Evolutionary conservation across 2,329 filamentous ascomycete species (phyloP), one percentile per base, ranked within the genome.

Genomic region (Sporothrix dimorphospora): DNA sequence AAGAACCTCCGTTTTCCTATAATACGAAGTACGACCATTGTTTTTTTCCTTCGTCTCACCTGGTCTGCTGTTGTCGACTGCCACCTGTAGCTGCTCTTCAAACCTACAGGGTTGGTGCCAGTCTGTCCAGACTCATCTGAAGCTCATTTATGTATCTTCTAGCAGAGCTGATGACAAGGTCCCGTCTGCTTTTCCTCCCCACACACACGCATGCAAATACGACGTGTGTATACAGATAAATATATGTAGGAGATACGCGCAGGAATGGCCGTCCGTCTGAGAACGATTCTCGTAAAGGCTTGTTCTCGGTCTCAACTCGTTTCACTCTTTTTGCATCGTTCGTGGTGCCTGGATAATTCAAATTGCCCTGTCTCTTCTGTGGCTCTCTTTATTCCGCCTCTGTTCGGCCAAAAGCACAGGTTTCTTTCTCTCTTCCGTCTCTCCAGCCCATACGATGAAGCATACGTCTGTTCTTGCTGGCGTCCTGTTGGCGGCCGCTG

Each of bases 261-360:
- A 55, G 51, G 51, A 55, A 30, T 27, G 51, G 51, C 51, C 51
- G 51, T 55, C 51, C 51, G 51, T 55, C 51, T 55, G 51, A 55
- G 24, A 55, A 55, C 24, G 51, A 55, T 55, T 55, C 51, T 55
- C 51, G 51, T 55, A 55, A 14, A 30, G 30, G 51, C 7, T 55
- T 55, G 24, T 55, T 30, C 51, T 16, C 51, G 12, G 24, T 55
- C 51, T 27, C 51, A 55, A 55, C 51, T 55, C 51, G 51, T 30
- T 30, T 55, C 51, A 55, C 51, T 55, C 51, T 19, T 55, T 55
- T 55, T 55, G 51, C 51, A 55, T 55, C 51, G 51, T 55, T 55
- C 51, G 51, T 55, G 51, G 51, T 55, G 51, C 51, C 51, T 55
- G 24, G 6, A 30, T 11, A 55, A 55, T 55, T 55, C 51, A 55